Conservation (phyloP, 495 filamentous ascomycete genomes). For the Aspergillus nidulans region DNA sequence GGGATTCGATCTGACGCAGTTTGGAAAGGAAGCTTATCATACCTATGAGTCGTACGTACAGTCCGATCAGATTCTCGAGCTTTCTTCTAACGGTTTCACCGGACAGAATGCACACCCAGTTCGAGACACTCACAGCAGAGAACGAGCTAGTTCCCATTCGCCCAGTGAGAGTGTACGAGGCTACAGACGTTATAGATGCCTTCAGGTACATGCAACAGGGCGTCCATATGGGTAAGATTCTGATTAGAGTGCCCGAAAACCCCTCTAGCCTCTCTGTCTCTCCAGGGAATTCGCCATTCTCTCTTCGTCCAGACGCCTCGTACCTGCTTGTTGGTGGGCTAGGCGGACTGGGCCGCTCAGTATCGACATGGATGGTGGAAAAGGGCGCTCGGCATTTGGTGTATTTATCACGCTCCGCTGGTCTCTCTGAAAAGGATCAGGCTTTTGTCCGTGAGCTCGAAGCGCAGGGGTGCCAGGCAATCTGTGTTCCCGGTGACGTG, state of each 20-base stretch:
- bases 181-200: constrained; percentile 40
- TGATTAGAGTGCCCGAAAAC: constrained; percentile 18
- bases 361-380: constrained; percentile 41
- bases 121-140: neutral
- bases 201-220: constrained; percentile 48
- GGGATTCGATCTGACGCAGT: constrained; percentile 20
- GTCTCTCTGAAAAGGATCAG: neutral
- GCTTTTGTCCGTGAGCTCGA: constrained; percentile 37
- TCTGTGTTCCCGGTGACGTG: neutral
- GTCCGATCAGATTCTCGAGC: no score
- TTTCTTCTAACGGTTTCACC: no score
- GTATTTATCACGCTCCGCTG: constrained; percentile 33
- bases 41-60: neutral
- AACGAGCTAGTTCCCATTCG: neutral
- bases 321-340: constrained; percentile 14
- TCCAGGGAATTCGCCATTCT: constrained; percentile 29
- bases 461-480: neutral
- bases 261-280: constrained; percentile 44
- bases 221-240: constrained; percentile 29
- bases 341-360: constrained; percentile 1
- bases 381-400: constrained; percentile 53
- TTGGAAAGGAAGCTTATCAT: neutral
- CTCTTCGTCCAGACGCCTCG: constrained; percentile 24
- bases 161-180: constrained; percentile 33
- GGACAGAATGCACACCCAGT: neutral